These are phyloP conservation scores for Neopestalotiopsis rosae DNA, from an alignment of 2,329 filamentous ascomycete species.

Conservation along the genomic window DNA sequence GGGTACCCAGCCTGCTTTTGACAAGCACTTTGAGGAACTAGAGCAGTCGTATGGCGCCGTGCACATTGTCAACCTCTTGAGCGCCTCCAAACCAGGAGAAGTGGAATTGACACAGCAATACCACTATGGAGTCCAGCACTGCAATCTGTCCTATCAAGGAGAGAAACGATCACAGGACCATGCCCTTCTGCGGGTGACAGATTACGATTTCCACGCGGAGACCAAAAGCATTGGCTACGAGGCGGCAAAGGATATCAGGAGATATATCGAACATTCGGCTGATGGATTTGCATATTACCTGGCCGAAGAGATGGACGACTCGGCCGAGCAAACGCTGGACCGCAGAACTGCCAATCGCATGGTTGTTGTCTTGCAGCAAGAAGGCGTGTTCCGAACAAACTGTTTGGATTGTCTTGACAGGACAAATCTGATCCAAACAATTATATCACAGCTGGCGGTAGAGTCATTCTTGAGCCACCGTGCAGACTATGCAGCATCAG, in stretches of 20 bases:
- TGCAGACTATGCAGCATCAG: slow-evolving; percentile 70
- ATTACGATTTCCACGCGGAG: slow-evolving; percentile 97
- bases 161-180: slow-evolving; percentile 68
- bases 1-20: slow-evolving; percentile 91
- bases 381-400: slow-evolving; percentile 95
- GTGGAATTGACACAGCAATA: slow-evolving; percentile 83
- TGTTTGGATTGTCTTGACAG: slow-evolving; percentile 95
- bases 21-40: slow-evolving; percentile 91
- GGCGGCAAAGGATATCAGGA: slow-evolving; percentile 82
- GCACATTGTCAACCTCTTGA: slow-evolving; percentile 93
- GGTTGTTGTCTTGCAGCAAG: slow-evolving; percentile 84
- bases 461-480: slow-evolving; percentile 82
- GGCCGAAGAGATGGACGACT: slow-evolving; percentile 72
- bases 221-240: slow-evolving; percentile 90
- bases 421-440: slow-evolving; percentile 94
- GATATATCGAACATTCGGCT: slow-evolving; percentile 78
- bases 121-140: slow-evolving; percentile 76
- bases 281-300: slow-evolving; percentile 94
- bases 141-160: slow-evolving; percentile 68
- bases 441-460: slow-evolving; percentile 92
- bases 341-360: slow-evolving; percentile 47
- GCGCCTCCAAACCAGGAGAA: slow-evolving; percentile 85
- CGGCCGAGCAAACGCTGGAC: slow-evolving; percentile 41
- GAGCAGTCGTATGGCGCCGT: slow-evolving; percentile 87
- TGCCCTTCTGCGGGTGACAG: slow-evolving; percentile 77